A percentile compares a stretch with the other conserved stretches of the same genome.
Conservation (phyloP, 805 yeast genomes). For the Yarrowia keelungensis region DNA sequence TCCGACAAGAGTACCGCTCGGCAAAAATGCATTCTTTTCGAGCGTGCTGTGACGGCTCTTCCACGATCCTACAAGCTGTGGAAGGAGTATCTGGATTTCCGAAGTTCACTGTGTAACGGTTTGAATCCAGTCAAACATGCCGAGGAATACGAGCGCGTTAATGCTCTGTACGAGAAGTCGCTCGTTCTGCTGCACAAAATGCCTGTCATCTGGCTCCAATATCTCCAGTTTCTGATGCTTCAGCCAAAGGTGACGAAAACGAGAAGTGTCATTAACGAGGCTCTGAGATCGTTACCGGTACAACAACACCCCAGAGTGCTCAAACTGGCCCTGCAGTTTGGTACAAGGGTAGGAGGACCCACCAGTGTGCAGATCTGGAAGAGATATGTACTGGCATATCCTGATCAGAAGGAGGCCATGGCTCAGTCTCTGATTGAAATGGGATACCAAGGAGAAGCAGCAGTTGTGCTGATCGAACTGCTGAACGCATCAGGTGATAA, state of each 20-base stretch:
- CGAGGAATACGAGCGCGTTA: conserved; percentile 51
- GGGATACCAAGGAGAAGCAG: conserved; percentile 44
- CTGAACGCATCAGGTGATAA: conserved; percentile 53
- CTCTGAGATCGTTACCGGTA: conserved; percentile 58
- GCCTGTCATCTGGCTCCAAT: conserved; percentile 62
- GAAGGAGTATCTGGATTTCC: conserved; percentile 57
- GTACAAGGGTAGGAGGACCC: conserved; percentile 54
- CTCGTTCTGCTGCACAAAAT: conserved; percentile 54
- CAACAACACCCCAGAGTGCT: conserved; percentile 65
- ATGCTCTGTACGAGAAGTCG: conserved; percentile 57
- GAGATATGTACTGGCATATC: conserved; percentile 48
- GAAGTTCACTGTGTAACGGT: conserved; percentile 49
- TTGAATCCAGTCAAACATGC: conserved; percentile 48
- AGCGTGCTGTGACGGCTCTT: conserved; percentile 58
- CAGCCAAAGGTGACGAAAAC: conserved; percentile 52
- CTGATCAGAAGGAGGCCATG: conserved; percentile 46
- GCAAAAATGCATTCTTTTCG: conserved; percentile 53
- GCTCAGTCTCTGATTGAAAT: conserved; percentile 45
- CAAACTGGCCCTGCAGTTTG: conserved; percentile 60
- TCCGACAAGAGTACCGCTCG: conserved; percentile 4
- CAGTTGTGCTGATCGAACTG: conserved; percentile 50
- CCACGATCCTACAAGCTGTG: conserved; percentile 62
- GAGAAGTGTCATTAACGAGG: conserved; percentile 57
- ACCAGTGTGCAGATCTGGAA: conserved; percentile 51
- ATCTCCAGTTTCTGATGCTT: conserved; percentile 54